phyloP scores from a whole-genome alignment of 495 filamentous ascomycete genomes.

The Xylaria sp. region DNA sequence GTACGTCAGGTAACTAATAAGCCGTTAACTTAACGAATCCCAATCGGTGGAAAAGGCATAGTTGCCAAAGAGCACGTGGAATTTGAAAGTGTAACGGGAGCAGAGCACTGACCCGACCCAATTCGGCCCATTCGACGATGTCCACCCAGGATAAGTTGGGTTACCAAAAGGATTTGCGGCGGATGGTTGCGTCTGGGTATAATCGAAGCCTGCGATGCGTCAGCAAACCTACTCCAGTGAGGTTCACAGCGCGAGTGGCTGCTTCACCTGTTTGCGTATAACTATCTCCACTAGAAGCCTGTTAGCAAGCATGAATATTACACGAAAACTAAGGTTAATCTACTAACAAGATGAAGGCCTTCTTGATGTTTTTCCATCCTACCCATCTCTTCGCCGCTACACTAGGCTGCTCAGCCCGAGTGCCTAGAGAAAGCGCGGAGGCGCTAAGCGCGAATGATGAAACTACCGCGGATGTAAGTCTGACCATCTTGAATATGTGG shows the following conservation, averaged over 20 bases:
- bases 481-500: not conserved
- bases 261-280: conserved; percentile 53
- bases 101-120: conserved; percentile 58
- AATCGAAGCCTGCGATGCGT: conserved; percentile 67
- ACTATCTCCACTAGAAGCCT: conserved; percentile 54
- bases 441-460: conserved; percentile 29
- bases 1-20: conserved; percentile 61
- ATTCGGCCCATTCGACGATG: conserved; percentile 65
- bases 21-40: not conserved
- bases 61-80: not conserved
- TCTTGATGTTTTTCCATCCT: conserved; percentile 55
- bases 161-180: conserved; percentile 77
- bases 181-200: conserved; percentile 64
- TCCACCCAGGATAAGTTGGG: conserved; percentile 67
- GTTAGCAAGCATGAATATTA: conserved; percentile 23
- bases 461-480: not conserved
- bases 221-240: conserved; percentile 62
- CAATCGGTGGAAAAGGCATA: not conserved
- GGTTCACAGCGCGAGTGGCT: not conserved
- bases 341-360: conserved; percentile 60
- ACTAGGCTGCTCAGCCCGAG: conserved; percentile 17
- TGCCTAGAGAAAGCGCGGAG: conserved; percentile 27
- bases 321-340: not conserved
- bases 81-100: not conserved
- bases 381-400: conserved; percentile 47